Evolutionary conservation across 106 monocot genomes (phyloP).

Genomic region (Cymbidium sinense): DNA sequence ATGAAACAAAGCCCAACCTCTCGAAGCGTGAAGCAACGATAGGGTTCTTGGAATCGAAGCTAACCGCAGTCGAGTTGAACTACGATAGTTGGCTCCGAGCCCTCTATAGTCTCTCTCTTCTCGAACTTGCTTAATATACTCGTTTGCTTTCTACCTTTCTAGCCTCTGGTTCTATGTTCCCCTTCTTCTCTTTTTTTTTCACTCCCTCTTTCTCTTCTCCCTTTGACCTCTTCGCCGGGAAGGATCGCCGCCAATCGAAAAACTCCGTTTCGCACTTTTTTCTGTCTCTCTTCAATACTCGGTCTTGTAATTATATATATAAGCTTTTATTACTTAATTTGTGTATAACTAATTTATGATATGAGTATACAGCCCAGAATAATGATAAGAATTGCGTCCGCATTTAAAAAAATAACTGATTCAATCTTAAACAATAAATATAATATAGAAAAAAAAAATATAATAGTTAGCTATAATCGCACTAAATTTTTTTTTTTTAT

Average conservation of each 20-base stretch:
- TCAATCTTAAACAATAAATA: too few relatives aligned
- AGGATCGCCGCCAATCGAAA: slow-evolving; percentile 7
- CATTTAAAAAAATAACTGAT: too few relatives aligned
- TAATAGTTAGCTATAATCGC: too few relatives aligned
- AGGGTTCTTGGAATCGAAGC: not conserved
- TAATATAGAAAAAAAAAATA: too few relatives aligned
- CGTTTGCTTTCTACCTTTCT: not conserved
- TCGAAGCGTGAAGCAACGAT: not conserved
- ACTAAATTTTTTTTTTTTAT: too few relatives aligned
- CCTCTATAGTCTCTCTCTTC: not conserved
- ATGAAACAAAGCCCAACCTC: slow-evolving; percentile 6
- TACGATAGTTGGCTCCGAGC: not conserved
- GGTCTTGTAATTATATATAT: not conserved
- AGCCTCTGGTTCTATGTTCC: not conserved
- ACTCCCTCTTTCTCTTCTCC: not conserved
- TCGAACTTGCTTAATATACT: slow-evolving; percentile 1
- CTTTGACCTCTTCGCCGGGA: slow-evolving; percentile 4
- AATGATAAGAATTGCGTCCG: too few relatives aligned
- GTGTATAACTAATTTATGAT: too few relatives aligned
- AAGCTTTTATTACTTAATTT: too few relatives aligned
- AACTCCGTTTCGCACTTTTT: not conserved
- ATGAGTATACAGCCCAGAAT: too few relatives aligned
- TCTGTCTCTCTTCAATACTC: not conserved
- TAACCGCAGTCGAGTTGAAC: not conserved
- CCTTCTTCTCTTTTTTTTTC: not conserved